Conservation (phyloP, 75 land plant species). For the Selaginella tamariscina region DNA sequence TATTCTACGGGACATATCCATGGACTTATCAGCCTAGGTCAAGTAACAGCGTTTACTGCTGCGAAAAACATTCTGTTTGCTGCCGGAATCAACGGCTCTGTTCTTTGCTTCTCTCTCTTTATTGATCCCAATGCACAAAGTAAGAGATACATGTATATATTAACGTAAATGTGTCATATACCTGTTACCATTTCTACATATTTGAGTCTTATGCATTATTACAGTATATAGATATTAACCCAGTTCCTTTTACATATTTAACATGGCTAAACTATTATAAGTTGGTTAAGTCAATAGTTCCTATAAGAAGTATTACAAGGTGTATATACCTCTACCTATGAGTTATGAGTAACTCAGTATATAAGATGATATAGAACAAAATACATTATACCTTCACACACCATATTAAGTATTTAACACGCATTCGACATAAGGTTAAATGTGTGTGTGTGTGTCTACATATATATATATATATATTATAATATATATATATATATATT, state of each 20-base stretch:
- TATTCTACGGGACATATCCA: slow-evolving; percentile 17
- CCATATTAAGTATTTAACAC: too few species aligned
- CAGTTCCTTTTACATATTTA: too few species aligned
- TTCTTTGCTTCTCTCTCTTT: slow-evolving; percentile 20
- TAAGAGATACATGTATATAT: background rate
- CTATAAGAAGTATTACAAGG: background rate
- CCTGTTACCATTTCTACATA: background rate
- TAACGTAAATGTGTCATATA: background rate
- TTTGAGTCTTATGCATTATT: background rate
- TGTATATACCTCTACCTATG: too few species aligned
- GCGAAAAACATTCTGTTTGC: slow-evolving; percentile 15
- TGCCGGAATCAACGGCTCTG: slow-evolving; percentile 30
- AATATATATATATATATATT: too few species aligned
- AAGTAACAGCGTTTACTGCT: slow-evolving; percentile 28
- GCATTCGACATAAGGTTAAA: too few species aligned
- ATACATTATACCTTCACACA: too few species aligned
- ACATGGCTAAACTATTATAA: background rate
- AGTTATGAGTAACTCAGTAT: too few species aligned
- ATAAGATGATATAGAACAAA: too few species aligned
- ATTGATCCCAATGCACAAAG: slow-evolving; percentile 4
- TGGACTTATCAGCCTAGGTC: slow-evolving; percentile 15
- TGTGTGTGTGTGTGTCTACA: too few species aligned
- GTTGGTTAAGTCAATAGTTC: background rate
- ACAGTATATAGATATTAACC: background rate
- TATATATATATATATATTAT: too few species aligned